Percentiles rank a stretch among this genome's conserved stretches.
phyloP scores from a whole-genome alignment of 371 early-diverging fungal genomes.

The Capillidium rhysosporum region DNA sequence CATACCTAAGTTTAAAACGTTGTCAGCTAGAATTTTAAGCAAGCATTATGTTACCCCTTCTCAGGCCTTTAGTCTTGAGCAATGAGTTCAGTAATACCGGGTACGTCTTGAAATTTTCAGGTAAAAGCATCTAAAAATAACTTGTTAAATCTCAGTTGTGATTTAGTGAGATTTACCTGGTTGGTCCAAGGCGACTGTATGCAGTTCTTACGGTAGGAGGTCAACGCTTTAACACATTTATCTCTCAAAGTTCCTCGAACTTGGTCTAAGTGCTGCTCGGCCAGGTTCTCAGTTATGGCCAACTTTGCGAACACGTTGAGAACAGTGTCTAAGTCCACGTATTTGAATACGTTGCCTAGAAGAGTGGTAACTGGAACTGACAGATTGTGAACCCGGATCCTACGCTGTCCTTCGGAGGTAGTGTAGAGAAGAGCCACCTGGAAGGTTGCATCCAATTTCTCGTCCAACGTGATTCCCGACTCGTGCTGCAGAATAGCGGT shows the following conservation, averaged over 20 bases:
- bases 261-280: slow-evolving; percentile 33
- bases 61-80: slow-evolving; percentile 54
- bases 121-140: slow-evolving; percentile 55
- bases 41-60: slow-evolving; percentile 44
- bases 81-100: slow-evolving; percentile 78
- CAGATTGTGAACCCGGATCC: slow-evolving; percentile 79
- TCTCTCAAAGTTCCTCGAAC: slow-evolving; percentile 73
- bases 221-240: slow-evolving; percentile 67
- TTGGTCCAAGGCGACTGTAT: slow-evolving; percentile 76
- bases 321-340: slow-evolving; percentile 82
- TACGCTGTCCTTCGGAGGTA: slow-evolving; percentile 62
- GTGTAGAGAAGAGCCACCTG: slow-evolving; percentile 89
- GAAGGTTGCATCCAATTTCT: slow-evolving; percentile 56
- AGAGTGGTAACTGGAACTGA: slow-evolving; percentile 50
- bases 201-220: slow-evolving; percentile 82
- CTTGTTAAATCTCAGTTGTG: slow-evolving; percentile 20
- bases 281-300: slow-evolving; percentile 44
- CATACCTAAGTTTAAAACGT: slow-evolving; percentile 23
- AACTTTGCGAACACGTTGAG: slow-evolving; percentile 59
- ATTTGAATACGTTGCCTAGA: slow-evolving; percentile 64
- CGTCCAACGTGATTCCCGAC: slow-evolving; percentile 53
- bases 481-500: slow-evolving; percentile 72
- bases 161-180: slow-evolving; percentile 53
- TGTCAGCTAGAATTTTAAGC: too few species aligned
- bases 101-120: slow-evolving; percentile 85